phyloP scores from a whole-genome alignment of 495 filamentous ascomycete genomes.

The Filosporella fistucella region DNA sequence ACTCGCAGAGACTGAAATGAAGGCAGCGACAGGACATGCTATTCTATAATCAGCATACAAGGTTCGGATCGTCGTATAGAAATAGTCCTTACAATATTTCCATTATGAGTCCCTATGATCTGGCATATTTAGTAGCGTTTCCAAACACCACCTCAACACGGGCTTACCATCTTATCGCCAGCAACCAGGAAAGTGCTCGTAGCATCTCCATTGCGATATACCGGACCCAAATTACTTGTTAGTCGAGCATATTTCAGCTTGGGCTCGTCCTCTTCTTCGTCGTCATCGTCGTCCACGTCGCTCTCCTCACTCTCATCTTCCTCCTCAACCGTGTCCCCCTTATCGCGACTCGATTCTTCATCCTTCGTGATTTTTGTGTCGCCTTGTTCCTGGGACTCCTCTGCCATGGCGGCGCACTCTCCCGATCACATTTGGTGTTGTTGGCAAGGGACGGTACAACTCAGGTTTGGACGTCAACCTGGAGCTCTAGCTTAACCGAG shows the following conservation, averaged over 20 bases:
- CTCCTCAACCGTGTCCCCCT: conserved; percentile 18
- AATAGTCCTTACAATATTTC: conserved; percentile 72
- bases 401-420: conserved; percentile 20
- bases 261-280: conserved; percentile 93
- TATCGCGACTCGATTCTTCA: conserved; percentile 26
- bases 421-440: conserved; percentile 23
- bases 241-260: conserved; percentile 86
- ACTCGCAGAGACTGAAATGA: conserved; percentile 71
- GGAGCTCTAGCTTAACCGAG: conserved; percentile 15
- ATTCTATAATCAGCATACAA: too few species aligned
- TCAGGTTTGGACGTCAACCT: conserved; percentile 9
- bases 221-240: conserved; percentile 69
- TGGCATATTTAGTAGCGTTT: conserved; percentile 28
- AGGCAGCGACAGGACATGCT: conserved; percentile 86
- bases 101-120: conserved; percentile 95
- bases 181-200: conserved; percentile 85
- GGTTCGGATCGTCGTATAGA: conserved; percentile 8
- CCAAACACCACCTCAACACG: neutral
- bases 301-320: conserved; percentile 39
- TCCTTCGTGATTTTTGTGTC: conserved; percentile 15
- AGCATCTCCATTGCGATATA: conserved; percentile 93
- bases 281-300: conserved; percentile 67
- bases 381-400: conserved; percentile 19
- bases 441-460: conserved; percentile 3
- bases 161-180: conserved; percentile 89